Evolutionary conservation across 2,329 filamentous ascomycete species (phyloP).

Genomic region (Escovopsis sp.): DNA sequence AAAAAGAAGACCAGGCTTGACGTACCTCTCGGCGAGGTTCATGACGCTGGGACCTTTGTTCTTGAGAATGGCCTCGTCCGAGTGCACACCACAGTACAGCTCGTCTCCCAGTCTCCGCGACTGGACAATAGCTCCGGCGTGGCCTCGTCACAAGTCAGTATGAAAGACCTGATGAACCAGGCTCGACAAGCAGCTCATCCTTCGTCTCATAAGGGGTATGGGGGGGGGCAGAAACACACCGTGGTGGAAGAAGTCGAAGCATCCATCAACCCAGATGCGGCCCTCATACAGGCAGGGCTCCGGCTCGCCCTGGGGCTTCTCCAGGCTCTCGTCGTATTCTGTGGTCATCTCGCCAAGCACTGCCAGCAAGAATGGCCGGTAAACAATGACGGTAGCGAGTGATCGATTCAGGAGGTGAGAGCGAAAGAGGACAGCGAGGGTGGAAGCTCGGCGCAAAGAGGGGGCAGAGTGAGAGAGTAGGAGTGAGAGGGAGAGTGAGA

Average conservation of each 20-base stretch:
- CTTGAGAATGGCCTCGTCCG: slow-evolving; percentile 84
- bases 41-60: slow-evolving; percentile 98
- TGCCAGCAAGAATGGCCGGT: no score
- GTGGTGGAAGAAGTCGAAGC: slow-evolving; percentile 98
- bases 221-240: slow-evolving; percentile 32
- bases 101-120: slow-evolving; percentile 80
- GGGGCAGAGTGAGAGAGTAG: no score
- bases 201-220: no score
- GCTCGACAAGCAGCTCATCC: no score
- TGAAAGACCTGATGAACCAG: neutral
- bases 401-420: no score
- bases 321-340: slow-evolving; percentile 5
- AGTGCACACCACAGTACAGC: slow-evolving; percentile 85
- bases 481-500: no score
- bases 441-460: no score
- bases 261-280: slow-evolving; percentile 95
- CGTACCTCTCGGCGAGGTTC: slow-evolving; percentile 71
- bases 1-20: neutral
- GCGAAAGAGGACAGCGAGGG: no score
- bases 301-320: slow-evolving; percentile 26
- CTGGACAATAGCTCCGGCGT: slow-evolving; percentile 93
- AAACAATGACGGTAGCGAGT: no score
- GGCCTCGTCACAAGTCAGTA: slow-evolving; percentile 49
- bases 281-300: slow-evolving; percentile 44
- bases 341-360: slow-evolving; percentile 7